Evolutionary conservation across 2,329 filamentous ascomycete species (phyloP), one percentile per base, ranked within the genome.

Genomic region (Claviceps africana): DNA sequence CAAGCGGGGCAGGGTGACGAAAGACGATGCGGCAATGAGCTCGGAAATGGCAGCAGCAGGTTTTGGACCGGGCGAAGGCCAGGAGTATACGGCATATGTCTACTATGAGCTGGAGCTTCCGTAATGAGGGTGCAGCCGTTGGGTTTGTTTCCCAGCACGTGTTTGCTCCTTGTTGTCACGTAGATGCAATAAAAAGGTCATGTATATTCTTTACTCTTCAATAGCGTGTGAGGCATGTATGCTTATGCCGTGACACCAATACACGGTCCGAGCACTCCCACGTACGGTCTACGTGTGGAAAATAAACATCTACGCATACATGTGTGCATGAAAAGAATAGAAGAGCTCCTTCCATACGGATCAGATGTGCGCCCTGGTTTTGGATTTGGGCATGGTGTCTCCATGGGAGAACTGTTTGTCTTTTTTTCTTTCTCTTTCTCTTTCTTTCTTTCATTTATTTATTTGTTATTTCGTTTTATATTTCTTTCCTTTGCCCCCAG

Each of bases 81-180:
- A 79, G 59, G 89, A 96, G 67, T 98, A 97, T 72, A 93, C 88
- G 55, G 85, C 93, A 42, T 98, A 94, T 70, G 93, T 97, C 64
- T 96, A 90, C 74, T 98, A 97, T 70, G 88, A 95, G 66, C 86
- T 97, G 65, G 87, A 93, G 64, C 82, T 97, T 53, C 74, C 75
- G 48, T 67, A 55, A 63, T 28, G 47, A 30, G 51, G 4, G 33
- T 37, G 33, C 33, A 37, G 11, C 6, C 33, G 13, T 33, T 33
- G 31, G n/a, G n/a, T n/a, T n/a, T n/a, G 31, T 37, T 37, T 6
- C 33, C 5, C 11, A 17, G 13, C 2, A 17, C 31, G 9, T 13
- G n/a, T 15, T 17, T n/a, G n/a, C n/a, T n/a, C 17, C 7, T 28
- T 40, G 17, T 40, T 40, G 13, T 40, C 19, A 28, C 2, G 42